A percentile compares a stretch with the other conserved stretches of the same genome.
Conservation (phyloP, 768 basidiomycete genomes). For the Thelephora aurantiotincta region DNA sequence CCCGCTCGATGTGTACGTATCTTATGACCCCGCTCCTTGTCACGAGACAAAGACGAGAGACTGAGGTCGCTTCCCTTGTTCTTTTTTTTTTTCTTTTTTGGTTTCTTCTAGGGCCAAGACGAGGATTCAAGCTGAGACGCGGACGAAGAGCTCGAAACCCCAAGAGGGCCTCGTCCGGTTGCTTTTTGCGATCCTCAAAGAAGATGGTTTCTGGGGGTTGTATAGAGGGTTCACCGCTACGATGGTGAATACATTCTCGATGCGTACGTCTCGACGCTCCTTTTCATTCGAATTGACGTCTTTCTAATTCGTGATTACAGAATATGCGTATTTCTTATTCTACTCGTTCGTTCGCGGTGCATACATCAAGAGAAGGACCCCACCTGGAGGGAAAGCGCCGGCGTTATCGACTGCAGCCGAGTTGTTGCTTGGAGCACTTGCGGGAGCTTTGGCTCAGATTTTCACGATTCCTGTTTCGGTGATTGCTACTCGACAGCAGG, state of each 20-base stretch:
- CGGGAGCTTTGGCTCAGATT: slow-evolving; percentile 90
- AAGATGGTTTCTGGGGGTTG: slow-evolving; percentile 71
- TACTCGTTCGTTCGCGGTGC: slow-evolving; percentile 82
- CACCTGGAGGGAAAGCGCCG: slow-evolving; percentile 44
- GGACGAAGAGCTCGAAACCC: slow-evolving; percentile 32
- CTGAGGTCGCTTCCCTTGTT: not conserved
- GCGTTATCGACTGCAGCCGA: slow-evolving; percentile 67
- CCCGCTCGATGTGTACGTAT: slow-evolving; percentile 81
- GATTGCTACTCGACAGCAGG: slow-evolving; percentile 94
- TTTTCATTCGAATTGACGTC: not conserved
- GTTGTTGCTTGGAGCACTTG: slow-evolving; percentile 77
- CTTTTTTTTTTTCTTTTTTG: slow-evolving; percentile 4
- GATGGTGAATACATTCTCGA: slow-evolving; percentile 97
- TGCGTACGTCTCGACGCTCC: slow-evolving; percentile 51
- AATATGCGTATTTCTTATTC: slow-evolving; percentile 99
- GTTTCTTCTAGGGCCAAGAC: slow-evolving; percentile 66
- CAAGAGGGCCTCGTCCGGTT: slow-evolving; percentile 46
- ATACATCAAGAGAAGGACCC: slow-evolving; percentile 61
- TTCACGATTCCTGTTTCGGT: slow-evolving; percentile 98
- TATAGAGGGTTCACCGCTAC: slow-evolving; percentile 92
- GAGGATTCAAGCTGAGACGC: slow-evolving; percentile 72
- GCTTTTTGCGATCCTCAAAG: slow-evolving; percentile 54
- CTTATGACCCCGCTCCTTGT: not conserved
- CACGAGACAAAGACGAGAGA: not conserved
- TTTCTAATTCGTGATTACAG: slow-evolving; percentile 23